Evolutionary conservation across 2,329 filamentous ascomycete genomes (phyloP).

Genomic region (Fusarium pininemorale): DNA sequence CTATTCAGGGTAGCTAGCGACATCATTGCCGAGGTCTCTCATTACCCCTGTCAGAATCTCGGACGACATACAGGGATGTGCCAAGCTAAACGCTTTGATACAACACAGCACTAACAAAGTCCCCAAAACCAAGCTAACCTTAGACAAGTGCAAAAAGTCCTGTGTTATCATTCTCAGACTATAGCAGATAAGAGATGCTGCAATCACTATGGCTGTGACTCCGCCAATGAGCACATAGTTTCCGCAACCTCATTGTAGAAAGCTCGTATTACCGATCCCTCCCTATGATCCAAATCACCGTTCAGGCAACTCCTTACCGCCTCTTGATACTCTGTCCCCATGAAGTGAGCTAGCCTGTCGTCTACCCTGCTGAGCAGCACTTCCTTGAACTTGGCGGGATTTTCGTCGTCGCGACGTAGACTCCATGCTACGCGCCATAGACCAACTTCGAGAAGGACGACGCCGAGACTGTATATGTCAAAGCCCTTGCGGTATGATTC

Average conservation of each 20-base stretch:
- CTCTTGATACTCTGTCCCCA: constrained; percentile 1
- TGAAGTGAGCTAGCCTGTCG: constrained; percentile 7
- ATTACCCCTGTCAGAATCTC: background rate
- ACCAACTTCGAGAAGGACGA: constrained; percentile 9
- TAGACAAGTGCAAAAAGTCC: background rate
- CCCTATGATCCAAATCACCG: background rate
- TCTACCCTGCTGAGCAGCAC: background rate
- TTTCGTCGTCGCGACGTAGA: background rate
- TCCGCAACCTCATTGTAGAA: constrained; percentile 13
- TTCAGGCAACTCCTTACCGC: constrained; percentile 5
- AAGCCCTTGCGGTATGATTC: background rate
- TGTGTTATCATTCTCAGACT: background rate
- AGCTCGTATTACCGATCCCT: background rate
- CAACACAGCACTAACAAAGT: background rate
- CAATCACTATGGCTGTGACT: background rate
- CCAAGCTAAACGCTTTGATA: background rate
- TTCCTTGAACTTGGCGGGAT: background rate
- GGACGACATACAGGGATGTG: background rate
- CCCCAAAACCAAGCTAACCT: background rate
- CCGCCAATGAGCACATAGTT: constrained; percentile 5
- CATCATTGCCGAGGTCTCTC: background rate
- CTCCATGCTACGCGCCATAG: background rate
- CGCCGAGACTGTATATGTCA: constrained; percentile 14
- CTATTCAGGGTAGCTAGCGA: background rate
- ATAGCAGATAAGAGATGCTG: background rate